Conservation (phyloP, 129 eudicot genomes). For the Flaveria brownii region DNA sequence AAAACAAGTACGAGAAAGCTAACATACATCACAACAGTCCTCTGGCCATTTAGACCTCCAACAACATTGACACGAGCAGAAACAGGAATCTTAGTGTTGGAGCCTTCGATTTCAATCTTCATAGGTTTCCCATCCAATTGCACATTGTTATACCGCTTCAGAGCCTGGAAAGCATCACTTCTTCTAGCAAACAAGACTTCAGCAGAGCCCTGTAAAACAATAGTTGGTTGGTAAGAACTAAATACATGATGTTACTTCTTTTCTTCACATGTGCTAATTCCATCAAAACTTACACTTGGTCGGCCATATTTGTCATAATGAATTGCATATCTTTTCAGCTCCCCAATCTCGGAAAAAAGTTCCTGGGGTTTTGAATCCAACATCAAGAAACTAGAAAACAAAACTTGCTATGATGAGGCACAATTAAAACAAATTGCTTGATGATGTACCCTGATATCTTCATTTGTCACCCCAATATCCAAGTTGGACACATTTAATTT, state of each 20-base stretch:
- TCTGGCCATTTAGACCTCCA: conserved; percentile 73
- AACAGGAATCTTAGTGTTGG: conserved; percentile 51
- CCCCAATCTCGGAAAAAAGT: conserved; percentile 89
- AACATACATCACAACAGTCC: conserved; percentile 81
- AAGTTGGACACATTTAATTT: conserved; percentile 76
- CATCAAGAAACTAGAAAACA: conserved; percentile 32
- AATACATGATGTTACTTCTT: not conserved
- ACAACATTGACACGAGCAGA: conserved; percentile 78
- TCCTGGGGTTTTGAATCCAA: conserved; percentile 58
- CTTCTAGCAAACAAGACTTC: conserved; percentile 75
- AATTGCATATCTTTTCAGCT: conserved; percentile 85
- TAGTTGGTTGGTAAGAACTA: not conserved
- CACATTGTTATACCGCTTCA: conserved; percentile 73
- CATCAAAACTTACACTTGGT: conserved; percentile 72
- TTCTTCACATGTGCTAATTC: not conserved
- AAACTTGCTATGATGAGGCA: conserved; percentile 12
- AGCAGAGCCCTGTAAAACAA: conserved; percentile 68
- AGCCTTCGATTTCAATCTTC: conserved; percentile 80
- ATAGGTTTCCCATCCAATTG: conserved; percentile 88
- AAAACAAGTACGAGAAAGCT: not conserved
- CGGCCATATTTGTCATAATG: conserved; percentile 83
- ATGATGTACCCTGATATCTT: conserved; percentile 90
- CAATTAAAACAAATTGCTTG: conserved; percentile 31
- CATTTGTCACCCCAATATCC: conserved; percentile 82
- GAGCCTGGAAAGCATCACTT: conserved; percentile 85